These are phyloP conservation scores for Claviceps africana DNA, from an alignment of 2,329 filamentous ascomycete genomes.

Conservation along the genomic window DNA sequence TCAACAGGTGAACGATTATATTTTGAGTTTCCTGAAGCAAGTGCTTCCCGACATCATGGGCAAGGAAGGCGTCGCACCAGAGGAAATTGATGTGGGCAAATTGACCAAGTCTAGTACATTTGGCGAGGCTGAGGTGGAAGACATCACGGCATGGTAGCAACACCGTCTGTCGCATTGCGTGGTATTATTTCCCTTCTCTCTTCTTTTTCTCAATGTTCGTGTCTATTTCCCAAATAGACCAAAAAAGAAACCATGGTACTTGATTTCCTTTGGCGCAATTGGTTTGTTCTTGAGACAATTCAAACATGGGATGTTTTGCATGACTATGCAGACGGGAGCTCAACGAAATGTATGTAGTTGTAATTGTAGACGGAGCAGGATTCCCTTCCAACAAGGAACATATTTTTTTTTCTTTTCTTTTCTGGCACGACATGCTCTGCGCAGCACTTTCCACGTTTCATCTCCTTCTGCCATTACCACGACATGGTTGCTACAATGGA, in stretches of 20 bases:
- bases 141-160: slow-evolving; percentile 85
- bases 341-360: not conserved
- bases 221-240: no score
- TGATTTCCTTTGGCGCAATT: not conserved
- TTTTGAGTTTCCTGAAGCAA: slow-evolving; percentile 70
- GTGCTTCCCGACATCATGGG: slow-evolving; percentile 81
- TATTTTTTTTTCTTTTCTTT: not conserved
- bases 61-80: slow-evolving; percentile 35
- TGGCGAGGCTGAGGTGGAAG: slow-evolving; percentile 88
- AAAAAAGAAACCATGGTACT: no score
- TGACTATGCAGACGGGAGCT: not conserved
- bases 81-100: slow-evolving; percentile 40
- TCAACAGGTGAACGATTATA: slow-evolving; percentile 85
- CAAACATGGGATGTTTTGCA: not conserved
- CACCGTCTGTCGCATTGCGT: not conserved
- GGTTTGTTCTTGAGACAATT: not conserved
- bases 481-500: not conserved
- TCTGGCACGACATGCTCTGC: no score
- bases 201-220: not conserved
- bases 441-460: not conserved
- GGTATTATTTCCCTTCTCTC: not conserved
- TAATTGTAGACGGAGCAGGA: not conserved
- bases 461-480: not conserved
- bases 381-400: not conserved
- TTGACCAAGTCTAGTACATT: slow-evolving; percentile 82